Evolutionary conservation across 371 early-diverging fungal species (phyloP).

Genomic region (Sporodiniella umbellata): DNA sequence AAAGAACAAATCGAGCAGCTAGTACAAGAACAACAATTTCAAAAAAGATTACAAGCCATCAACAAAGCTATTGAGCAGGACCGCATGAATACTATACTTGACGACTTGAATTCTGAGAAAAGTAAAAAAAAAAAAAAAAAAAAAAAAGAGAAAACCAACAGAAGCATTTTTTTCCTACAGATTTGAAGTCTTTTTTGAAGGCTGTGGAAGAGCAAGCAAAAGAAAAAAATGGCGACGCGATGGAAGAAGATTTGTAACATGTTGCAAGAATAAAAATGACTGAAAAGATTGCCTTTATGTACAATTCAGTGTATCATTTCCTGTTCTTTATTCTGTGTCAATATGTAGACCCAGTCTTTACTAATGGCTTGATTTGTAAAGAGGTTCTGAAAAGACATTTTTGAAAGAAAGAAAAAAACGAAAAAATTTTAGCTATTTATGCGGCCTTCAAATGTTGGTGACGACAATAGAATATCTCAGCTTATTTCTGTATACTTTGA

Average conservation of each 20-base stretch:
- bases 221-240: constrained; percentile 31
- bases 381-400: no score
- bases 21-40: constrained; percentile 67
- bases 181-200: constrained; percentile 65
- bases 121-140: constrained; percentile 1
- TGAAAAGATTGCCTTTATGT: no score
- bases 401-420: no score
- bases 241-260: background rate
- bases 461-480: no score
- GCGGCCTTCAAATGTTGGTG: no score
- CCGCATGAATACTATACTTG: constrained; percentile 57
- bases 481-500: background rate
- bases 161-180: constrained; percentile 20
- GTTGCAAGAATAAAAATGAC: background rate
- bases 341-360: no score
- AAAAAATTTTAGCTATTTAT: no score
- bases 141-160: background rate
- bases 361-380: no score
- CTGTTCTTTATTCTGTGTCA: no score
- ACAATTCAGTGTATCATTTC: no score
- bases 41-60: constrained; percentile 63
- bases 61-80: constrained; percentile 67
- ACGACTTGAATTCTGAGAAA: constrained; percentile 45
- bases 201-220: constrained; percentile 64
- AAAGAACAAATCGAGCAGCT: constrained; percentile 58